Conservation (phyloP, 2,329 filamentous ascomycete genomes). For the Pseudogymnoascus destructans region DNA sequence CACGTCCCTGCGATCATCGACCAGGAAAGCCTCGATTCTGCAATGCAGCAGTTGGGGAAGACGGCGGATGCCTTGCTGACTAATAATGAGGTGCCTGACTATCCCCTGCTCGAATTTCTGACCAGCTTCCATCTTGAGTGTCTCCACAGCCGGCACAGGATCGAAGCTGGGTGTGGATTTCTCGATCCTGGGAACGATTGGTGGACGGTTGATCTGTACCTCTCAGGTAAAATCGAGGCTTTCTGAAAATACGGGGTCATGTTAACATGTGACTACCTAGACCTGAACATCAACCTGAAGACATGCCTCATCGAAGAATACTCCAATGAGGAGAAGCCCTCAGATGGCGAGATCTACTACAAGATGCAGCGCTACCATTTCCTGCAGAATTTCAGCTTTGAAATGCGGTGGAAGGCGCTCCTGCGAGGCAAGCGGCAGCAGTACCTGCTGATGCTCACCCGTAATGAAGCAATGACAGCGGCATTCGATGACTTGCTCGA, state of each 20-base stretch:
- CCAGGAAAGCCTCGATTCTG: conserved; percentile 19
- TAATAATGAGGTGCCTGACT: conserved; percentile 5
- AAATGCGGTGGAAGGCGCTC: background rate
- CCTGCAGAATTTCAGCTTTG: background rate
- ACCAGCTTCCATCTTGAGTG: background rate
- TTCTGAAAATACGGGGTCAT: background rate
- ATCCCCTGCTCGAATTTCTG: background rate
- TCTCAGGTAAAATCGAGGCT: background rate
- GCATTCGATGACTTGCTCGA: conserved; percentile 13
- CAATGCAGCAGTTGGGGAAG: conserved; percentile 12
- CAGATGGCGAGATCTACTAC: background rate
- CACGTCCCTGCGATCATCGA: conserved; percentile 24
- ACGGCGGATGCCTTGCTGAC: conserved; percentile 9
- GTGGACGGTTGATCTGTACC: conserved; percentile 14
- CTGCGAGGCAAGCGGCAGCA: background rate
- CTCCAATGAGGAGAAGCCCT: conserved; percentile 21
- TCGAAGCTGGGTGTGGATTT: conserved; percentile 14
- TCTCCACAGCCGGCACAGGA: conserved; percentile 12
- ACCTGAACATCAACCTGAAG: conserved; percentile 20
- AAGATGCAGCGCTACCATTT: background rate
- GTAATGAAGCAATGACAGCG: conserved; percentile 8
- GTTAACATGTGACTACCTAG: conserved; percentile 13
- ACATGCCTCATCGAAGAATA: conserved; percentile 24
- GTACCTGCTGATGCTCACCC: background rate
- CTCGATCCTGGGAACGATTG: conserved; percentile 11